Evolutionary conservation across 805 yeast genomes (phyloP).

Genomic region (Pichia kluyveri): DNA sequence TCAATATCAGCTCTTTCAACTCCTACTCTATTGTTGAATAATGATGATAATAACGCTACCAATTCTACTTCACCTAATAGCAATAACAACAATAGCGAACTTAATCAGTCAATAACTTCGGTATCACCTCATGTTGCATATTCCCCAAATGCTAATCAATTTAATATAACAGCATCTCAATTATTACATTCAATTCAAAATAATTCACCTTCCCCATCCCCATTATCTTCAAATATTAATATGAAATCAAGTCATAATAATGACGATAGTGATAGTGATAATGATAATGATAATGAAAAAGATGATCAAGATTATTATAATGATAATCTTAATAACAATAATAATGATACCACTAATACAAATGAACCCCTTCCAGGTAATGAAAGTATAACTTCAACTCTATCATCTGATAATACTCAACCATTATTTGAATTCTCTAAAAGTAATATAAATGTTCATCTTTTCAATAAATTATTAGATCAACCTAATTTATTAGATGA

Average conservation of each 20-base stretch:
- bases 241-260: neutral
- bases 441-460: slow-evolving; percentile 10
- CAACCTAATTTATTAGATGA: slow-evolving; percentile 30
- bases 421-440: neutral
- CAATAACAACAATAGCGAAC: neutral
- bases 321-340: neutral
- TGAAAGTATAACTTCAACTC: neutral
- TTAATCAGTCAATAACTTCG: slow-evolving; percentile 9
- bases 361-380: neutral
- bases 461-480: slow-evolving; percentile 27
- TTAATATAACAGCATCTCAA: slow-evolving; percentile 25
- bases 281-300: neutral
- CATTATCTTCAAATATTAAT: neutral
- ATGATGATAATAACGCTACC: neutral
- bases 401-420: neutral
- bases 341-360: neutral
- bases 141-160: slow-evolving; percentile 15
- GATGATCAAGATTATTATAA: too few relatives aligned
- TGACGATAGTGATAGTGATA: too few relatives aligned
- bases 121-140: slow-evolving; percentile 15
- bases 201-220: slow-evolving; percentile 9
- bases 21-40: slow-evolving; percentile 2
- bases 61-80: neutral
- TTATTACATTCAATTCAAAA: slow-evolving; percentile 28
- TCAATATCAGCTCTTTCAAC: neutral